Conservation (phyloP, 2,329 filamentous ascomycete genomes). For the Endocalyx cinctus region DNA sequence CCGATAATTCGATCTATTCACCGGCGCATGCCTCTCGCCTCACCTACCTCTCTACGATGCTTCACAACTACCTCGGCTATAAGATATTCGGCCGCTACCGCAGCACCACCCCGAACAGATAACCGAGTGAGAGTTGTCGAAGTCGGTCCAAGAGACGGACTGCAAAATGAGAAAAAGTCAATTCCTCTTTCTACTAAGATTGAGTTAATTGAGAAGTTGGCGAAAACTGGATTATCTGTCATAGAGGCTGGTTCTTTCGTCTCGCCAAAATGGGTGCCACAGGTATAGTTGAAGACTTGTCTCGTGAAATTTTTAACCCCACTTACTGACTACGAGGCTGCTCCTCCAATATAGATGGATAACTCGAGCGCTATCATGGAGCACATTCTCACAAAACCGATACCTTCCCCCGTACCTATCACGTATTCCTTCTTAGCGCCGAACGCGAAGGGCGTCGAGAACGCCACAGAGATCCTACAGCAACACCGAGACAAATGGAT, state of each 20-base stretch:
- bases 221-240: constrained; percentile 50
- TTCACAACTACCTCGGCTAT: constrained; percentile 28
- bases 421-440: constrained; percentile 79
- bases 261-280: constrained; percentile 62
- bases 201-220: constrained; percentile 55
- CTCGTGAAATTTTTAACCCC: no score
- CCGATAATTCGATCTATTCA: constrained; percentile 23
- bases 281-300: no score
- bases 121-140: constrained; percentile 50
- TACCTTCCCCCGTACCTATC: constrained; percentile 50
- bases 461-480: constrained; percentile 52
- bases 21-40: constrained; percentile 15
- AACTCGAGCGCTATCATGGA: constrained; percentile 71
- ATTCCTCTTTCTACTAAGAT: constrained; percentile 59
- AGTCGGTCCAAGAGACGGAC: constrained; percentile 63
- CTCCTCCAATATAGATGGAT: constrained; percentile 65
- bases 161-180: constrained; percentile 61
- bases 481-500: constrained; percentile 44
- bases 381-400: constrained; percentile 57
- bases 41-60: constrained; percentile 12
- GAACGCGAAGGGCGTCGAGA: constrained; percentile 67
- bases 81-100: constrained; percentile 11
- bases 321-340: constrained; percentile 1
- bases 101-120: constrained; percentile 15
- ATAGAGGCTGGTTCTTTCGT: constrained; percentile 68